Evolutionary conservation across 306 rosid genomes (phyloP), one percentile per base, ranked within the genome.

Genomic region (Corylus americana): DNA sequence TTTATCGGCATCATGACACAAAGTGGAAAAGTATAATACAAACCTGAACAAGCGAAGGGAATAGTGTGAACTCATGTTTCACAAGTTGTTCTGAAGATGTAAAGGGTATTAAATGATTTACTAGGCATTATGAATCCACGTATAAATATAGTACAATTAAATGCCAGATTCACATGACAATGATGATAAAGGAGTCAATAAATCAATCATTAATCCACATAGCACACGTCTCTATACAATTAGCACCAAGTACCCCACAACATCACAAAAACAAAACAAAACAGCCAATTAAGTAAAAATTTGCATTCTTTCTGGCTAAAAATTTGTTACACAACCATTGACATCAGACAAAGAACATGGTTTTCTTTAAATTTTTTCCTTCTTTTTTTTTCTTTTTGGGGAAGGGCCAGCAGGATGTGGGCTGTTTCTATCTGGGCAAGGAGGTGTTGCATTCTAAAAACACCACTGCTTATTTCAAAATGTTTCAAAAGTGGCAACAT

Each of bases 21-120:
- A 42, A 64, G 96, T 74, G 66, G 97, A 93, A 63, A 91, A 85
- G 90, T 91, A 95, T 59, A 91, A 48, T 37, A 93, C 70, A 82
- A 89, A 93, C 88, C 99, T 93, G 88, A 75, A 74, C 78, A 78
- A 74, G 58, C 75, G 57, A 74, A 78, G 55, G 78, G 11, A 69
- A 80, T 42, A 49, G 9, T 31, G 71, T 79, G 79, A 89, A 82
- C 57, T 76, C 61, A 76, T 58, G 64, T 70, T 75, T 80, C 82
- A 86, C 22, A 54, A 50, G 74, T 80, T 81, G 37, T 72, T 66
- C 57, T 16, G 11, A n/a, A 37, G 18, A 71, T 62, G 70, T 45
- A 71, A 71, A 66, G 78, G 44, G 16, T 3, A 67, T 18, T 3
- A 67, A 39, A 8, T 58, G 8, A 58, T 10, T 22, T 55, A 55